These are phyloP conservation scores for Cocos nucifera DNA, from an alignment of 176 grass and related monocot species.

Conservation along the genomic window DNA sequence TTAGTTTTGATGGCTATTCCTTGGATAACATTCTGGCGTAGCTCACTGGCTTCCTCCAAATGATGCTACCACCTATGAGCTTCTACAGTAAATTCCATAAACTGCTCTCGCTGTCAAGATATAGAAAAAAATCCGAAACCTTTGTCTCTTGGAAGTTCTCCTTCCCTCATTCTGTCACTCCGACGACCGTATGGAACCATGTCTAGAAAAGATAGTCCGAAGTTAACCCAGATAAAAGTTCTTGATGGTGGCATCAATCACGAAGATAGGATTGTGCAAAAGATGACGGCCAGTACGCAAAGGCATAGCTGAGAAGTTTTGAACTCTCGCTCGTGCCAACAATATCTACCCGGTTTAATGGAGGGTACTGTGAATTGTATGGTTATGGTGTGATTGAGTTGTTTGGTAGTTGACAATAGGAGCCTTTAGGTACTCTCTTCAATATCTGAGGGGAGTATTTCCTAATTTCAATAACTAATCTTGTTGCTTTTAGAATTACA, in stretches of 20 bases:
- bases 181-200: too few species aligned
- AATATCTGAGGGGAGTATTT: not conserved
- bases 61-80: too few species aligned
- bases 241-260: too few species aligned
- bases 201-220: too few species aligned
- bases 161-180: too few species aligned
- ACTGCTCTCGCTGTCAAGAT: too few species aligned
- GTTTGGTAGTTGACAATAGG: not conserved
- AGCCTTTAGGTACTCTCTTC: constrained; percentile 7
- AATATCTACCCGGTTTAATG: not conserved
- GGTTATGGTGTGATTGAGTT: not conserved
- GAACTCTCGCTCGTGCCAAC: not conserved
- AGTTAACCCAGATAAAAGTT: too few species aligned
- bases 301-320: not conserved
- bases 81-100: too few species aligned
- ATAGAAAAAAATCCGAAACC: too few species aligned
- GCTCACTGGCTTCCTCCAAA: too few species aligned
- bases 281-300: not conserved
- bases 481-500: not conserved
- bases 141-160: too few species aligned
- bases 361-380: not conserved
- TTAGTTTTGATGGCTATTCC: not conserved
- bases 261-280: too few species aligned
- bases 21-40: not conserved
- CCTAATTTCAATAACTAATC: not conserved